Evolutionary conservation across 23 red algal species (phyloP).

Genomic region (Gracilaria gracilis): DNA sequence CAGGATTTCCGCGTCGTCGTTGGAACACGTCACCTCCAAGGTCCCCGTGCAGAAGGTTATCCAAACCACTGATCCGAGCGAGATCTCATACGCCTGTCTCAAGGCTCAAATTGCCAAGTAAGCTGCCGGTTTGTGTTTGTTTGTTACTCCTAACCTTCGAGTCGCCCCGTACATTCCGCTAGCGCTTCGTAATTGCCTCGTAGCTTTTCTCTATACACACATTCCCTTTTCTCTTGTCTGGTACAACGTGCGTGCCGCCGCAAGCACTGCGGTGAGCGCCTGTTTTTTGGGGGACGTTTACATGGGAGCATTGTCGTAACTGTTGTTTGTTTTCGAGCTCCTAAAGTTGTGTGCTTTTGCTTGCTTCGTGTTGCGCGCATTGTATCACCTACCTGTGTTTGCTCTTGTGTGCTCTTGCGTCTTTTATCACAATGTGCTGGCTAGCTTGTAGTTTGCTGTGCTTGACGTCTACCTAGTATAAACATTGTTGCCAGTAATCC

Average conservation of each 20-base stretch:
- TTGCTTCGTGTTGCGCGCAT: neutral
- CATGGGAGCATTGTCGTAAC: no score
- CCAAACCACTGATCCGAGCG: slow-evolving; percentile 55
- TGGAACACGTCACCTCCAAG: slow-evolving; percentile 41
- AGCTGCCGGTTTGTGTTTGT: neutral
- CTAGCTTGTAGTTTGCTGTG: no score
- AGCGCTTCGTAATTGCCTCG: neutral
- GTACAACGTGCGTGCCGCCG: no score
- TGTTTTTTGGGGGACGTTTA: no score
- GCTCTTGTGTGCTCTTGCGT: no score
- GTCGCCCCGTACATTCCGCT: no score
- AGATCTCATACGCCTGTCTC: slow-evolving; percentile 43
- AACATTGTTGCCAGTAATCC: neutral
- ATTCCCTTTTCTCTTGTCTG: neutral
- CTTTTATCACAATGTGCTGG: no score
- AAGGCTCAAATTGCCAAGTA: slow-evolving; percentile 68
- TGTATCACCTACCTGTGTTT: no score
- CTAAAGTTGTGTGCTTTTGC: neutral
- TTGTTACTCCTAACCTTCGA: no score
- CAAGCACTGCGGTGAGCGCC: no score
- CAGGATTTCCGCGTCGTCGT: slow-evolving; percentile 55
- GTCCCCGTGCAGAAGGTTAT: slow-evolving; percentile 50
- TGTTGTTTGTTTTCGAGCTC: no score
- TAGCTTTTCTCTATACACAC: neutral
- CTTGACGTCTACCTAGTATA: neutral